Percentiles rank a stretch among this genome's conserved stretches.
These are phyloP conservation scores for Colletotrichum spinosum DNA, from an alignment of 2,329 filamentous ascomycete species.

Conservation along the genomic window DNA sequence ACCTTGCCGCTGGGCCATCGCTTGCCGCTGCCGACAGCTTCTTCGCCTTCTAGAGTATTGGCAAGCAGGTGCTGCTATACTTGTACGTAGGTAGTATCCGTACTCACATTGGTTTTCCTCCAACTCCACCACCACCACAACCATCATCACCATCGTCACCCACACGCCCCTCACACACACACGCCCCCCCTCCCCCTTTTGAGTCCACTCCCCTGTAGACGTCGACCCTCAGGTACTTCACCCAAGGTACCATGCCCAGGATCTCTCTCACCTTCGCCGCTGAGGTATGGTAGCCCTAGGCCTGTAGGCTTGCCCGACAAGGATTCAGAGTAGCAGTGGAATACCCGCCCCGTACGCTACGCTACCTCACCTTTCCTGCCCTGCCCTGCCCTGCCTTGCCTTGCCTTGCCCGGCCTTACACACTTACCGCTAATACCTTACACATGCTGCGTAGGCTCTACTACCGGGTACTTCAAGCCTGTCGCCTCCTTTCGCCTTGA, in stretches of 20 bases:
- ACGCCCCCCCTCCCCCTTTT: not conserved
- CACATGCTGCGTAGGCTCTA: not conserved
- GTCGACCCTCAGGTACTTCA: conserved; percentile 1
- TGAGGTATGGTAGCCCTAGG: too few species aligned
- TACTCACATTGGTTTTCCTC: too few species aligned
- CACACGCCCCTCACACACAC: too few species aligned
- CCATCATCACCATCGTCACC: not conserved
- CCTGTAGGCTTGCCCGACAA: too few species aligned
- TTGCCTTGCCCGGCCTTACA: not conserved
- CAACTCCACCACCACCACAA: conserved; percentile 5
- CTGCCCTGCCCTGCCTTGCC: conserved; percentile 7
- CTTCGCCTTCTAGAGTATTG: not conserved
- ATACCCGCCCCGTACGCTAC: conserved; percentile 1
- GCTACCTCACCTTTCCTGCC: not conserved
- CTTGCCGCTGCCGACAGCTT: conserved; percentile 33
- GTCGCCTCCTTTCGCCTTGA: conserved; percentile 30
- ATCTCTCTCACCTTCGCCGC: too few species aligned
- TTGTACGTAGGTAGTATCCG: too few species aligned
- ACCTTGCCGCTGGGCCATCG: conserved; percentile 11
- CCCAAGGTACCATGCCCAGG: not conserved
- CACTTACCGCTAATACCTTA: conserved; percentile 23
- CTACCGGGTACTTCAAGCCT: not conserved
- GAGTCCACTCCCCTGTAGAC: conserved; percentile 1
- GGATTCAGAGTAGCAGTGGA: too few species aligned
- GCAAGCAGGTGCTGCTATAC: too few species aligned